A percentile compares a stretch with the other conserved stretches of the same genome.
Evolutionary conservation across 2,329 filamentous ascomycete species (phyloP).

Genomic region (Nothophoma quercina): DNA sequence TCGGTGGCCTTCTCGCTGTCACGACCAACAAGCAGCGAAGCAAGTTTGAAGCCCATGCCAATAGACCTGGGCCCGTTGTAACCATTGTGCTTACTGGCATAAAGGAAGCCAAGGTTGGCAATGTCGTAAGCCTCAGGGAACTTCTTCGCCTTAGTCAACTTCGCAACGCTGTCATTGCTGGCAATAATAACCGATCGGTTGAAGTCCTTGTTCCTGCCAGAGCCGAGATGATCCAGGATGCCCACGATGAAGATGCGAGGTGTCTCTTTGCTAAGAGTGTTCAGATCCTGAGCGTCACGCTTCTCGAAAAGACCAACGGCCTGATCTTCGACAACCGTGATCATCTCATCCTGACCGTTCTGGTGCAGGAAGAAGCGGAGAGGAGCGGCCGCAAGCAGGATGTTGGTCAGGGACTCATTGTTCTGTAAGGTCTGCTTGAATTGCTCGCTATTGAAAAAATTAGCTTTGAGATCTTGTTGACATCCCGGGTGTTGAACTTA

Average conservation of each 20-base stretch:
- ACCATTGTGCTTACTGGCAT: slow-evolving; percentile 39
- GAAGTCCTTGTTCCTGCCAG: slow-evolving; percentile 40
- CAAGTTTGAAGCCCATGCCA: slow-evolving; percentile 49
- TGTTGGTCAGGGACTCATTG: slow-evolving; percentile 50
- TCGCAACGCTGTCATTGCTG: slow-evolving; percentile 33
- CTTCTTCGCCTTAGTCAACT: slow-evolving; percentile 39
- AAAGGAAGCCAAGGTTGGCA: slow-evolving; percentile 44
- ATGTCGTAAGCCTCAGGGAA: slow-evolving; percentile 45
- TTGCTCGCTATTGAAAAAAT: too few species aligned
- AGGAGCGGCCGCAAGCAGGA: slow-evolving; percentile 41
- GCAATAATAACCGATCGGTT: slow-evolving; percentile 39
- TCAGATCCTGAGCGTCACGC: slow-evolving; percentile 36
- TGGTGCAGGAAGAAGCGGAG: slow-evolving; percentile 39
- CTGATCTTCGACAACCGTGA: slow-evolving; percentile 36
- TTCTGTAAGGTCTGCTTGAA: slow-evolving; percentile 40
- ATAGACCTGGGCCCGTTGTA: slow-evolving; percentile 46
- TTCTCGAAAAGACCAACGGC: slow-evolving; percentile 39
- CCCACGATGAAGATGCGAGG: slow-evolving; percentile 42
- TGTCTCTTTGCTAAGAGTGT: slow-evolving; percentile 39
- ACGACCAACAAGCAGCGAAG: slow-evolving; percentile 44
- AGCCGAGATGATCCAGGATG: slow-evolving; percentile 40
- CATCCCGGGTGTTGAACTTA: too few species aligned
- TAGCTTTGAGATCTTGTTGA: too few species aligned
- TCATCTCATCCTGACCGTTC: slow-evolving; percentile 33
- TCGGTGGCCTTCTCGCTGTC: slow-evolving; percentile 41